Conservation (phyloP, 371 early-diverging fungal species). For the Mycotypha africana region DNA sequence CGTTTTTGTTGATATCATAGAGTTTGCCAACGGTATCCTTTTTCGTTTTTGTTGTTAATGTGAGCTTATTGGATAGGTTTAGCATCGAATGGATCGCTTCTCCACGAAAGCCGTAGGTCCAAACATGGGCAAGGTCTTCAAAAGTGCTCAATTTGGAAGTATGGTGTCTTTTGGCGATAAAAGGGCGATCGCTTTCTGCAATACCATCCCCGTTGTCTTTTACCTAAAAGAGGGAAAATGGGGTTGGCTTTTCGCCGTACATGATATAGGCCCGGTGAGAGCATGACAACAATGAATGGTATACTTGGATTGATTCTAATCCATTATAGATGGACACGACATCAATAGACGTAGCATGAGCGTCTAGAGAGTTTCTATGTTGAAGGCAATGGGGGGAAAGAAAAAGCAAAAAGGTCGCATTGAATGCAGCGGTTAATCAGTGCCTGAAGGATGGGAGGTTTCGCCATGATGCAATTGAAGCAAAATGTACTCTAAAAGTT, state of each 20-base stretch:
- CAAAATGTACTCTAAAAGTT: conserved; percentile 38
- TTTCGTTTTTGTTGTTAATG: conserved; percentile 30
- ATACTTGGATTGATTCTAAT: conserved; percentile 28
- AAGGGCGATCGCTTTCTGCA: conserved; percentile 24
- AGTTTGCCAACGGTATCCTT: conserved; percentile 24
- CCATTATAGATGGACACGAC: conserved; percentile 32
- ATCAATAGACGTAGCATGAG: conserved; percentile 32
- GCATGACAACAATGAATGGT: no score
- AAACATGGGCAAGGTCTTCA: conserved; percentile 48
- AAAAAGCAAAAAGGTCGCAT: no score
- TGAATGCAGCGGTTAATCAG: no score
- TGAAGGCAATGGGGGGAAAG: background rate
- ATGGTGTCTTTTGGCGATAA: conserved; percentile 48
- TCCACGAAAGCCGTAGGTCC: conserved; percentile 69
- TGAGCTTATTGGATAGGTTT: conserved; percentile 19
- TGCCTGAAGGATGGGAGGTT: no score
- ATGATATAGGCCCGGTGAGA: no score
- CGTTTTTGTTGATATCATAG: conserved; percentile 27
- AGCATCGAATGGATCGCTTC: conserved; percentile 58
- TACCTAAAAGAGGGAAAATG: conserved; percentile 20
- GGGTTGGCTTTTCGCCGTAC: no score
- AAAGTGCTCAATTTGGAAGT: conserved; percentile 70
- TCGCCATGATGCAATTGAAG: no score
- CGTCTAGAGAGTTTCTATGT: conserved; percentile 47
- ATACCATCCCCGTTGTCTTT: conserved; percentile 64